A percentile compares a stretch with the other conserved stretches of the same genome.
Evolutionary conservation across 2,329 filamentous ascomycete genomes (phyloP).

Genomic region (Sarocladium oryzae): DNA sequence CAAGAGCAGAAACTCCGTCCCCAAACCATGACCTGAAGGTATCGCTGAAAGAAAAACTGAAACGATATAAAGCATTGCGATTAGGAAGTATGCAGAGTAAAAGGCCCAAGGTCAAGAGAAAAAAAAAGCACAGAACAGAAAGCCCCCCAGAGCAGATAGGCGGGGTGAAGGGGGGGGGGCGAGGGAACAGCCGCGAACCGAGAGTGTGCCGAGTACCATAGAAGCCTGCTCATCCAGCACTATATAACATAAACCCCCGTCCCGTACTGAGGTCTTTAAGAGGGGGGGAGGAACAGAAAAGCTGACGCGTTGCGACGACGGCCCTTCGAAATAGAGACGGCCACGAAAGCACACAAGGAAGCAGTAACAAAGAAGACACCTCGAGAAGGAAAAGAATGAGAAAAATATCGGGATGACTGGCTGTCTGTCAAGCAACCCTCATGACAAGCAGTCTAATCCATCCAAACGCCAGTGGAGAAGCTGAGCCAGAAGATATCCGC

Average conservation of each 20-base stretch:
- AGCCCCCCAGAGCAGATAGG: too few relatives aligned
- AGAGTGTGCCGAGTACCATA: not conserved
- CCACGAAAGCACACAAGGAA: too few relatives aligned
- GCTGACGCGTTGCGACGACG: too few relatives aligned
- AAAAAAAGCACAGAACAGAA: too few relatives aligned
- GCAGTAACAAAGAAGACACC: not conserved
- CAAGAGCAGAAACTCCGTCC: slow-evolving; percentile 9
- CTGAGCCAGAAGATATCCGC: not conserved
- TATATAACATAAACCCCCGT: not conserved
- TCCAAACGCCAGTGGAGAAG: slow-evolving; percentile 10
- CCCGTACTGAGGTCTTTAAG: not conserved
- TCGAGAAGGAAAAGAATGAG: not conserved
- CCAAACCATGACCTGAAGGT: slow-evolving; percentile 11
- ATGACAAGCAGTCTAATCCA: slow-evolving; percentile 6
- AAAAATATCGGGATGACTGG: slow-evolving; percentile 9
- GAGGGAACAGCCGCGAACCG: too few relatives aligned
- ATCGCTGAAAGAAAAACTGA: slow-evolving; percentile 11
- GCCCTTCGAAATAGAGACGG: too few relatives aligned
- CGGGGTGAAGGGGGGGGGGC: too few relatives aligned
- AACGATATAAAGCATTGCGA: not conserved
- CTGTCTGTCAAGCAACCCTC: slow-evolving; percentile 9
- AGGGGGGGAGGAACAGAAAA: not conserved
- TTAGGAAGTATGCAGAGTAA: slow-evolving; percentile 1
- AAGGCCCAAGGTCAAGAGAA: too few relatives aligned
- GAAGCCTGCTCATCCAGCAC: slow-evolving; percentile 6